phyloP scores from a whole-genome alignment of 106 monocot species.

The Iris macrosiphon region DNA sequence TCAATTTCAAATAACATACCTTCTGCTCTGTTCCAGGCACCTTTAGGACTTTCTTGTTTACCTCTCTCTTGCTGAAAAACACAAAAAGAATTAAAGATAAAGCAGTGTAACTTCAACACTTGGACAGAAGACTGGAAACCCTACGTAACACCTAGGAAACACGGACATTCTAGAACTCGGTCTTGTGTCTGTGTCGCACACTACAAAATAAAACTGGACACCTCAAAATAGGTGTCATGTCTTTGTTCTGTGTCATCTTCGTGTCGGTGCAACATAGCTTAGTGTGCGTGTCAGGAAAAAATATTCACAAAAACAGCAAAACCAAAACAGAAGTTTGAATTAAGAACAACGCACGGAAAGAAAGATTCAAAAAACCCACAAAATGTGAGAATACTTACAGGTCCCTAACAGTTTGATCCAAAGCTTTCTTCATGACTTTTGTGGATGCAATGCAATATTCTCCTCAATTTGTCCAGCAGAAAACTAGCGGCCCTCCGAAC shows the following conservation, averaged over 20 bases:
- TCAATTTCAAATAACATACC: constrained; percentile 22
- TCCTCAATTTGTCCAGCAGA: constrained; percentile 1
- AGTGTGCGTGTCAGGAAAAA: too few species aligned
- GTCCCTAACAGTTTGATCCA: constrained; percentile 96
- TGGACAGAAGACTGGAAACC: not conserved
- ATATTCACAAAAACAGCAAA: not conserved
- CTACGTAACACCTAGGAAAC: not conserved
- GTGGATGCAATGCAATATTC: not conserved
- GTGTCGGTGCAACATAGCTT: too few species aligned
- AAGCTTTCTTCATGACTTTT: constrained; percentile 85
- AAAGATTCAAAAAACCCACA: not conserved
- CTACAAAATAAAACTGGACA: not conserved
- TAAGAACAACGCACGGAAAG: not conserved
- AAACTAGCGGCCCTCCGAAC: not conserved
- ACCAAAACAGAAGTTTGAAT: too few species aligned
- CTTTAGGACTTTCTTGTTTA: constrained; percentile 94
- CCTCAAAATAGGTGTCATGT: too few species aligned
- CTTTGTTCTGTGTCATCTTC: too few species aligned
- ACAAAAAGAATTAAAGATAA: constrained; percentile 1
- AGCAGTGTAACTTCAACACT: too few species aligned
- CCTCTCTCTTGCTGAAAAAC: constrained; percentile 82
- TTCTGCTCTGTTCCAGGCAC: constrained; percentile 91
- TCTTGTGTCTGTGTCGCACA: not conserved
- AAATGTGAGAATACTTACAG: constrained; percentile 40
- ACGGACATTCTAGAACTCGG: not conserved